Conservation (phyloP, 2,329 filamentous ascomycete genomes). For the Aureobasidium zeae region DNA sequence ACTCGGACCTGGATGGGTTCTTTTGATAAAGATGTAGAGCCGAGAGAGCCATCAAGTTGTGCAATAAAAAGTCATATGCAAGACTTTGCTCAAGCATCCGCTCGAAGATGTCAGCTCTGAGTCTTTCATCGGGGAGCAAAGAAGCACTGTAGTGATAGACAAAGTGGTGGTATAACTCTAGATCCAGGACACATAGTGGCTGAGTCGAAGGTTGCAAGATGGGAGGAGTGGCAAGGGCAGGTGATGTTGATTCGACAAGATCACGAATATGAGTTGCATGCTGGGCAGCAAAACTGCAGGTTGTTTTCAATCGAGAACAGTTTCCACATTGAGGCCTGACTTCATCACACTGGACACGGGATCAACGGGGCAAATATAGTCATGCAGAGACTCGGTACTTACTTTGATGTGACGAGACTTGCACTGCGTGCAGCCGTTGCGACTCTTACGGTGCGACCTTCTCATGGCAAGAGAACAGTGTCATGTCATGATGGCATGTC, state of each 20-base stretch:
- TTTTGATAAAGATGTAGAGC: slow-evolving; percentile 19
- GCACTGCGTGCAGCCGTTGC: slow-evolving; percentile 31
- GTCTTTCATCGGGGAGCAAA: not conserved
- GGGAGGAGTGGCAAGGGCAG: not conserved
- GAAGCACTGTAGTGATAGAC: slow-evolving; percentile 8
- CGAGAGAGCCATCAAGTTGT: slow-evolving; percentile 20
- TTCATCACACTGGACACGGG: slow-evolving; percentile 7
- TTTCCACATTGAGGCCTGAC: slow-evolving; percentile 9
- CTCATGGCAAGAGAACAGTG: slow-evolving; percentile 17
- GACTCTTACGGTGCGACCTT: slow-evolving; percentile 32
- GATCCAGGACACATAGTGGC: slow-evolving; percentile 1
- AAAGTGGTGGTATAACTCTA: slow-evolving; percentile 12
- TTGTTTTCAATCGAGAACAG: slow-evolving; percentile 5
- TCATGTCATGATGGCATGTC: too few relatives aligned
- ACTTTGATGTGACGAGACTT: slow-evolving; percentile 34
- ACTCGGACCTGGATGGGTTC: not conserved
- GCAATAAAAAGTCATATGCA: slow-evolving; percentile 15
- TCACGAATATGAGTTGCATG: not conserved
- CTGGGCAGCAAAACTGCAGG: slow-evolving; percentile 10
- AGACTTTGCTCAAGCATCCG: not conserved
- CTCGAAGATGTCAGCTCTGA: not conserved
- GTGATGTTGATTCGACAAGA: not conserved
- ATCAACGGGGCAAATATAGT: not conserved
- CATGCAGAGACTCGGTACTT: not conserved
- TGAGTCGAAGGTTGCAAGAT: not conserved